These are phyloP conservation scores for Aspergillus ustus DNA, from an alignment of 2,329 filamentous ascomycete genomes.

Conservation along the genomic window DNA sequence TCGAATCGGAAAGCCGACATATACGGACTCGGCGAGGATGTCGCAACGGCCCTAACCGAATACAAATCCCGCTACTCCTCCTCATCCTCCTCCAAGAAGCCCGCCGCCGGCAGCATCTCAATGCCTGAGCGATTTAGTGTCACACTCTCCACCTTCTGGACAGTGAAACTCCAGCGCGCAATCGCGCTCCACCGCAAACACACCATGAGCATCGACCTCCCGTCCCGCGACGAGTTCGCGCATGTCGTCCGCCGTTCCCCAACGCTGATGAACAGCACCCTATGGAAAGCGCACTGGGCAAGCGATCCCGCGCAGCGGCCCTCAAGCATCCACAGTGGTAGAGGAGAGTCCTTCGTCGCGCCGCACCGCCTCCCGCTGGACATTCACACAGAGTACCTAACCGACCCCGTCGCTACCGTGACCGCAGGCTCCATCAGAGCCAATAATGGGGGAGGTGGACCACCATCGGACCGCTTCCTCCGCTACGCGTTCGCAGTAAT, in stretches of 20 bases:
- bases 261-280: not conserved
- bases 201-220: not conserved
- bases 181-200: not conserved
- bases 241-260: not conserved
- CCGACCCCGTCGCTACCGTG: too few relatives aligned
- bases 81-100: not conserved
- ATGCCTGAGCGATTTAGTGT: not conserved
- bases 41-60: not conserved
- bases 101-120: too few relatives aligned
- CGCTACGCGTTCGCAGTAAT: constrained; percentile 1
- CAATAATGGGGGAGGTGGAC: too few relatives aligned
- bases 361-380: not conserved
- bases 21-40: not conserved
- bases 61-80: not conserved
- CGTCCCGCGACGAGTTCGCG: not conserved
- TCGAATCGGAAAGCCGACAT: not conserved
- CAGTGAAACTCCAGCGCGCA: not conserved
- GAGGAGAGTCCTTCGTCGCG: not conserved
- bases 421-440: too few relatives aligned
- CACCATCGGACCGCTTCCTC: not conserved
- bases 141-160: constrained; percentile 3
- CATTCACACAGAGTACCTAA: not conserved
- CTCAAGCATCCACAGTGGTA: not conserved
- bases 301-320: too few relatives aligned
- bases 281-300: not conserved